These are phyloP conservation scores for Taiozyma sp. DNA, from an alignment of 1,139 yeast species.

Conservation along the genomic window DNA sequence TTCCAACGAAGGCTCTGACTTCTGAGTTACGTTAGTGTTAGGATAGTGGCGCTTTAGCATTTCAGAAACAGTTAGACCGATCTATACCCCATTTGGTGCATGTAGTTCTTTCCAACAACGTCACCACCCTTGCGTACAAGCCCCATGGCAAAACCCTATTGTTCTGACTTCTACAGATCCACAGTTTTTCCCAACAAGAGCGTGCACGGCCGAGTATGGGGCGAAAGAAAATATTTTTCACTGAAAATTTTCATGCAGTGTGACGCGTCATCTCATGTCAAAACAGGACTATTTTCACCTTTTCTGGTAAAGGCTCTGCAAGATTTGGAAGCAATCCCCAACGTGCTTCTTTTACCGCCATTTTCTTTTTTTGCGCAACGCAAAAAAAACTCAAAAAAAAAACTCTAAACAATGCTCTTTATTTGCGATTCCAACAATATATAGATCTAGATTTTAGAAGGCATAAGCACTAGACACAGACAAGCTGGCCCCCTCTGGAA, in stretches of 20 bases:
- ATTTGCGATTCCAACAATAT: too few relatives aligned
- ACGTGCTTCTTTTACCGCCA: background rate
- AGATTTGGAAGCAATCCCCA: background rate
- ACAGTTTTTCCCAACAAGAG: background rate
- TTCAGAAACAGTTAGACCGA: background rate
- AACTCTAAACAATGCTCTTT: too few relatives aligned
- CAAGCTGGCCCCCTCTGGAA: too few relatives aligned
- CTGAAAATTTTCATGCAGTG: background rate
- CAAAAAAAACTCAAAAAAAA: background rate
- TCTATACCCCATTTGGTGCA: background rate
- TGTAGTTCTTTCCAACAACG: background rate
- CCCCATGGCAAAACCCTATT: background rate
- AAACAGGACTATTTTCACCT: background rate
- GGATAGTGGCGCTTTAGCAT: background rate
- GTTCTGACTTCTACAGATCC: background rate
- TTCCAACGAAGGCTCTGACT: background rate
- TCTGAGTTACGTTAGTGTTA: background rate
- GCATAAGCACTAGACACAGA: too few relatives aligned
- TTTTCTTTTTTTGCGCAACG: background rate
- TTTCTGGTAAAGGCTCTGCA: background rate
- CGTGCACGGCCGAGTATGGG: background rate
- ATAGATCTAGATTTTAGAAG: too few relatives aligned
- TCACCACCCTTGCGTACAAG: background rate
- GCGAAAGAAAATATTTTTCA: background rate
- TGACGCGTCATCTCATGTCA: background rate